Base-by-base conservation (phyloP, 352 stramenopile species). In the Phytophthora uliginosa region DNA sequence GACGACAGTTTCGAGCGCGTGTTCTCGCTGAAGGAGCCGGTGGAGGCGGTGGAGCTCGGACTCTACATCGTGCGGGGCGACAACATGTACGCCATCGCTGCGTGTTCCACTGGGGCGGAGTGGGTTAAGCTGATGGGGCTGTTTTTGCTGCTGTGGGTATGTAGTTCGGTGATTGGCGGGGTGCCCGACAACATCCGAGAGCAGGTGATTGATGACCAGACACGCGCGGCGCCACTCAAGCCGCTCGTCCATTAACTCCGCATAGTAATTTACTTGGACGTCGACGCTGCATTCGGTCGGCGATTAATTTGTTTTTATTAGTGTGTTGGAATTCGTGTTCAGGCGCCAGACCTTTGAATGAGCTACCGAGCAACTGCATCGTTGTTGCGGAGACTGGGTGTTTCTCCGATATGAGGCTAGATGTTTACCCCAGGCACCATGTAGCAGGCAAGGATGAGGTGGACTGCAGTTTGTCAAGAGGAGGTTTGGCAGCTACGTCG, bases 21-120 rank as follows among this genome's bases (percentile, higher is more conserved):
- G 7, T 99, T 96, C 82, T 98, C 93, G 57, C 77, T 85, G 40
- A 94, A 96, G 61, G 86, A 95, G 38, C 93, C 92, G 8, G 94
- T 98, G 40, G 92, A 98, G 57, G 85, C 90, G 24, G 91, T 97
- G 22, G 85, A 95, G 66, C 81, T 98, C 9, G 96, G 96, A 31
- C 79, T 98, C 26, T 98, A 98, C 71, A 98, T 99, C 67, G 86
- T 98, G 47, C 90, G 96, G 54, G 96, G 95, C 24, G 95, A 98
- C 81, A 98, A 98, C 78, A 98, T 98, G 91, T 97, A 82, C 71
- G 84, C 47, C 13, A 6, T 50, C 45, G 15, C 6, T 64, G 9
- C 26, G 38, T 12, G 22, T 13, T 51, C 4, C 26, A 6, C 28
- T 76, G 40, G 10, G 17, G 17, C 15, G 15, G 9, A 3, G 38